A percentile compares a stretch with the other conserved stretches of the same genome.
These are phyloP conservation scores for Begonia peltatifolia DNA, from an alignment of 306 rosid species.

Conservation along the genomic window DNA sequence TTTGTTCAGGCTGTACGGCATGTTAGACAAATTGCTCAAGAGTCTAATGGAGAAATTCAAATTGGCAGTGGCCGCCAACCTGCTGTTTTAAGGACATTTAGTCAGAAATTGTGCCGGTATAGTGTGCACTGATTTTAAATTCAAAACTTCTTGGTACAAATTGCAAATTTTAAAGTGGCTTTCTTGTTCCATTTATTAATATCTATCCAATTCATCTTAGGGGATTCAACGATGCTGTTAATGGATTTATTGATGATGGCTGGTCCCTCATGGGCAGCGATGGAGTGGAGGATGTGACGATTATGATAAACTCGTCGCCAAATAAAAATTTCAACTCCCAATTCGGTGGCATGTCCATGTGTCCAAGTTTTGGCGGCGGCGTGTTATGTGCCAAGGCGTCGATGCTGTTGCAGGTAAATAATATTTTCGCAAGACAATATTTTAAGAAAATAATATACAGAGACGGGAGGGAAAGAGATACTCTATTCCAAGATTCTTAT, in stretches of 20 bases:
- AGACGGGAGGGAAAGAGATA: too few species aligned
- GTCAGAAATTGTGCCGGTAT: conserved; percentile 88
- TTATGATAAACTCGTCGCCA: conserved; percentile 59
- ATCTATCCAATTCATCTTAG: conserved; percentile 17
- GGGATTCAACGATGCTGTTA: conserved; percentile 94
- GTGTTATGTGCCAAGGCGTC: conserved; percentile 95
- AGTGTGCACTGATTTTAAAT: background rate
- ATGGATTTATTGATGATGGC: conserved; percentile 87
- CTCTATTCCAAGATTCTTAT: too few species aligned
- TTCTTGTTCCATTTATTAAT: background rate
- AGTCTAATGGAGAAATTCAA: conserved; percentile 79
- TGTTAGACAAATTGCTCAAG: conserved; percentile 84
- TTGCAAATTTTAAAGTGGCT: too few species aligned
- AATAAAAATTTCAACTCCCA: conserved; percentile 59
- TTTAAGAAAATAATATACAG: too few species aligned
- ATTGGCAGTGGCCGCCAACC: conserved; percentile 93
- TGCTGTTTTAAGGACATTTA: conserved; percentile 81
- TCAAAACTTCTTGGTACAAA: too few species aligned
- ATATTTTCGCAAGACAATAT: too few species aligned
- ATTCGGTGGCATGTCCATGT: conserved; percentile 33
- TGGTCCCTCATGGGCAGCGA: conserved; percentile 80
- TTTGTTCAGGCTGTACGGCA: conserved; percentile 73
- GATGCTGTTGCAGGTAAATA: conserved; percentile 76
- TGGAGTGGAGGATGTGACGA: conserved; percentile 85
- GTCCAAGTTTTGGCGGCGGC: conserved; percentile 74